These are phyloP conservation scores for Nitzschia putrida DNA, from an alignment of 108 stramenopile species.

Conservation along the genomic window DNA sequence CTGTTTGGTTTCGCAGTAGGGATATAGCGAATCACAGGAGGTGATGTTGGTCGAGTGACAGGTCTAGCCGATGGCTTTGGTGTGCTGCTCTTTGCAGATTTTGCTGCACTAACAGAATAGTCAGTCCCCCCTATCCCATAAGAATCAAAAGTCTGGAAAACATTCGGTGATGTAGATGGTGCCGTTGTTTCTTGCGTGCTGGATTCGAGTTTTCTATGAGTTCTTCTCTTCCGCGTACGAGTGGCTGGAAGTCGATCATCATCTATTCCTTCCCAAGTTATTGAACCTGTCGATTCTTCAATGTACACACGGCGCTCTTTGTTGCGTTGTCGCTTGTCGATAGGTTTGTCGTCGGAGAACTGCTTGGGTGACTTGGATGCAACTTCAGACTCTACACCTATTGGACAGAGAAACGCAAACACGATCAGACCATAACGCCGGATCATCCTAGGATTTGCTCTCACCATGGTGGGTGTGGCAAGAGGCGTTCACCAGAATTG, in stretches of 20 bases:
- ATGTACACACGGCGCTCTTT: neutral
- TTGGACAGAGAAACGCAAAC: no score
- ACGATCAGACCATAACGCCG: no score
- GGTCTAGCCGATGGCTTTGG: neutral
- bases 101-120: neutral
- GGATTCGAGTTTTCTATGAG: no score
- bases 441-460: no score
- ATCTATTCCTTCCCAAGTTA: constrained; percentile 1
- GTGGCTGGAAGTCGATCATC: neutral
- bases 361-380: neutral
- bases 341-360: neutral
- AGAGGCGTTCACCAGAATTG: no score
- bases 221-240: no score
- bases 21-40: neutral
- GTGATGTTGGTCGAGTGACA: neutral
- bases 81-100: neutral
- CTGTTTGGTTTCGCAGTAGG: neutral
- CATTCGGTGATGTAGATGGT: no score
- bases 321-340: neutral
- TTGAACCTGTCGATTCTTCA: neutral
- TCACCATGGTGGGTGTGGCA: no score
- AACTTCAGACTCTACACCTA: no score
- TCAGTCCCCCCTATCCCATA: constrained; percentile 4
- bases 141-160: neutral
- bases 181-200: no score